Conservation (phyloP, 345 rosid species). For the Camelina neglecta region DNA sequence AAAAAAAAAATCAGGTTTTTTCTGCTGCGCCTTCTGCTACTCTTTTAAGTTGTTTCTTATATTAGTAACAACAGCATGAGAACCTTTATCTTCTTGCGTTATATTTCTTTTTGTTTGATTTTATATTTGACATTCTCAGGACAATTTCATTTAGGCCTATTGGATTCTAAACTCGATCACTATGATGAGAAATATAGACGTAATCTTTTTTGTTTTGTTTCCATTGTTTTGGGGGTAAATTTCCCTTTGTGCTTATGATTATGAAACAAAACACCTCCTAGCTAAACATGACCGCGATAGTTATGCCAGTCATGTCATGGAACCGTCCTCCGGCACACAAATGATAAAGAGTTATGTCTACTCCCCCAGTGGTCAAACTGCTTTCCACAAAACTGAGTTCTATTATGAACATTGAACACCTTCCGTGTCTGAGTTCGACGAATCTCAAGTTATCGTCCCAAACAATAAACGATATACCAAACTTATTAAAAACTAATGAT, state of each 20-base stretch:
- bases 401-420: too few relatives aligned
- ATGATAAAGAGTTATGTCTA: too few relatives aligned
- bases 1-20: conserved; percentile 6
- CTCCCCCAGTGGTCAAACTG: too few relatives aligned
- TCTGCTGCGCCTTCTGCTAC: background rate
- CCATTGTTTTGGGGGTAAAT: background rate
- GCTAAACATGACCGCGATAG: too few relatives aligned
- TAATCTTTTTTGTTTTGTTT: background rate
- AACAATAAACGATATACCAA: too few relatives aligned
- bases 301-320: too few relatives aligned
- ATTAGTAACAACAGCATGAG: conserved; percentile 18
- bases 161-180: conserved; percentile 14
- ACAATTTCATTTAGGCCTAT: conserved; percentile 9
- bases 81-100: conserved; percentile 10
- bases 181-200: conserved; percentile 18
- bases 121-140: background rate
- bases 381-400: too few relatives aligned
- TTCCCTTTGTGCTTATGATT: background rate
- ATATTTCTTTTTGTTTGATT: conserved; percentile 15
- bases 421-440: too few relatives aligned
- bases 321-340: too few relatives aligned
- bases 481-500: too few relatives aligned
- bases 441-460: too few relatives aligned
- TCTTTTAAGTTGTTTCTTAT: conserved; percentile 14
- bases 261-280: too few relatives aligned